Evolutionary conservation across 108 stramenopile genomes (phyloP), one percentile per base, ranked within the genome.

Genomic region (Fragilaria radians): DNA sequence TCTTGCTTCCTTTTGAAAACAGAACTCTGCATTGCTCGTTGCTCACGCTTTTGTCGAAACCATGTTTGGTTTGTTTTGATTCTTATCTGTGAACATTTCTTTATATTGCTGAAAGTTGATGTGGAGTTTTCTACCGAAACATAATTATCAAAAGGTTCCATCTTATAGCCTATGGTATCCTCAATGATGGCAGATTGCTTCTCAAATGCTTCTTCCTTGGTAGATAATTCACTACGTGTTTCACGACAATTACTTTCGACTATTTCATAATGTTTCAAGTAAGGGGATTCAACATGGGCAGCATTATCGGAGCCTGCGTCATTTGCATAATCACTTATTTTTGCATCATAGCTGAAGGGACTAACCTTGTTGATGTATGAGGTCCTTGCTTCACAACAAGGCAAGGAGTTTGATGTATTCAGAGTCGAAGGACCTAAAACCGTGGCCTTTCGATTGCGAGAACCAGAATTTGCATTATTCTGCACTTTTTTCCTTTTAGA

Each of bases 1-100:
- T 88, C 85, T 34, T 80, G 79, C 28, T 65, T 72, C 5, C 50
- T 57, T 57, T 66, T 25, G 65, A 93, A 81, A 58, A 70, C 81
- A 3, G 80, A 54, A 34, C 74, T 58, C 49, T 83, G 78, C 21
- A 52, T 26, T 30, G 45, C 55, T 27, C 52, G 33, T 52, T 74
- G 72, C 34, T 72, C 53, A 31, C 62, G 36, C 59, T 58, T 58
- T 31, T 64, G 46, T 23, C 30, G 18, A 14, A 19, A 24, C 72
- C 68, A 80, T 5, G 31, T n/a, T 14, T 14, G 14, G 11, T 14
- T 7, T 11, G 36, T 7, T n/a, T n/a, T n/a, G n/a, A n/a, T n/a
- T n/a, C n/a, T n/a, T n/a, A n/a, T n/a, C n/a, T n/a, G n/a, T n/a
- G n/a, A n/a, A n/a, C n/a, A n/a, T n/a, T n/a, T n/a, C n/a, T n/a